Conservation (phyloP, 2,329 filamentous ascomycete genomes). For the Fusarium incarnatum region DNA sequence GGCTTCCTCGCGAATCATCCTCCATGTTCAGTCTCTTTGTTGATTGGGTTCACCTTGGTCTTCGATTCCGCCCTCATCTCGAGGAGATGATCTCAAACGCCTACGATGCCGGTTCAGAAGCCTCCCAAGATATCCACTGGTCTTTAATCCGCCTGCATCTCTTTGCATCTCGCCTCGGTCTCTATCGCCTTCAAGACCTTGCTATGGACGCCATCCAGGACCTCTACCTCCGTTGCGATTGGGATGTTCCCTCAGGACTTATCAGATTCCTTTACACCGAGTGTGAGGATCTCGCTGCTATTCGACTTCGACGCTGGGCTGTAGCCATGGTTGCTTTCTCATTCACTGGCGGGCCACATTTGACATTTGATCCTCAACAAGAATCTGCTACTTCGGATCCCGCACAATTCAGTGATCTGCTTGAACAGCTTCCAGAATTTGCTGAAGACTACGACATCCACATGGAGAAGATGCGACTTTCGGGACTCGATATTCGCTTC, state of each 20-base stretch:
- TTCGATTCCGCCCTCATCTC: constrained; percentile 57
- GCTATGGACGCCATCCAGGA: constrained; percentile 70
- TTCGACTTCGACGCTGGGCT: constrained; percentile 68
- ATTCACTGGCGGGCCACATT: constrained; percentile 54
- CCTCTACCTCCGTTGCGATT: constrained; percentile 68
- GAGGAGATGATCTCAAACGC: constrained; percentile 54
- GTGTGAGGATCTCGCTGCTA: constrained; percentile 61
- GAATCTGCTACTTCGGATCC: constrained; percentile 47
- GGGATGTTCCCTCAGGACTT: constrained; percentile 66
- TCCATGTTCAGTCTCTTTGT: constrained; percentile 66
- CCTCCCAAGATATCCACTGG: constrained; percentile 62
- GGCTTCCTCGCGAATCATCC: constrained; percentile 60
- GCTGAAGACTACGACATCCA: constrained; percentile 64
- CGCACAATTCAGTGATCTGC: constrained; percentile 57
- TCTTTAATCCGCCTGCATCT: constrained; percentile 67
- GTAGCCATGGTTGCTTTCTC: constrained; percentile 71
- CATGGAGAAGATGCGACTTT: constrained; percentile 63
- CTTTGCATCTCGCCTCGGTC: constrained; percentile 64
- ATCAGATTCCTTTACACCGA: constrained; percentile 66
- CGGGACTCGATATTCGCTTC: constrained; percentile 63
- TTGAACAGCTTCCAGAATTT: constrained; percentile 60
- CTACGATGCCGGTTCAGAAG: constrained; percentile 45
- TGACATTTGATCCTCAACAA: constrained; percentile 47
- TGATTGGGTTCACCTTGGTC: constrained; percentile 62
- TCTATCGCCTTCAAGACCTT: constrained; percentile 65